Evolutionary conservation across 441 rosid genomes (phyloP).

Genomic region (Cnidoscolus chayamansa): DNA sequence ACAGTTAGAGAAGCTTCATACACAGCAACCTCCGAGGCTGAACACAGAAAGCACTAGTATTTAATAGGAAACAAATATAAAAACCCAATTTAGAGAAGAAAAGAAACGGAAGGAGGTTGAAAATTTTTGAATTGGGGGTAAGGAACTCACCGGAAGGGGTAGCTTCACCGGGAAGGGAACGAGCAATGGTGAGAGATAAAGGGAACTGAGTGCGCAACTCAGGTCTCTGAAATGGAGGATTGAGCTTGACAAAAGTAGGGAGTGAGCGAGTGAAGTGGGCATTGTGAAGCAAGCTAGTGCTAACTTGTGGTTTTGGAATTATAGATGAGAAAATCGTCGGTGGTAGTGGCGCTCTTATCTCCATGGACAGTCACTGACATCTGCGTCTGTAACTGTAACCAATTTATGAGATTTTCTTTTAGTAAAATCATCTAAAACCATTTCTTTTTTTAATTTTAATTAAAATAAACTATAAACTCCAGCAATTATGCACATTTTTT

Average conservation of each 20-base stretch:
- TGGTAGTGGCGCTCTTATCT: not conserved
- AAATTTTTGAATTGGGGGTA: not conserved
- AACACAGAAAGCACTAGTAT: not conserved
- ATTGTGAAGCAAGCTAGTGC: conserved; percentile 19
- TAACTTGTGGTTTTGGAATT: not conserved
- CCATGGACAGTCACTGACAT: not conserved
- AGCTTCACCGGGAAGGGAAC: conserved; percentile 42
- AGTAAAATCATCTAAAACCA: no score
- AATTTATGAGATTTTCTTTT: no score
- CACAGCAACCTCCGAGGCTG: conserved; percentile 18
- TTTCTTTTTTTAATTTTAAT: no score
- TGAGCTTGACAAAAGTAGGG: not conserved
- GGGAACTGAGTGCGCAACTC: conserved; percentile 18
- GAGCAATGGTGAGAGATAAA: conserved; percentile 29
- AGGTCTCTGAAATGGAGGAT: conserved; percentile 7
- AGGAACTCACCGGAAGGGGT: conserved; percentile 37
- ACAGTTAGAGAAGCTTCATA: conserved; percentile 23
- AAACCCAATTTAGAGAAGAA: not conserved
- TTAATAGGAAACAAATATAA: not conserved
- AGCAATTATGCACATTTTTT: no score
- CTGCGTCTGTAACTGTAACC: no score
- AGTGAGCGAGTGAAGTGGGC: conserved; percentile 8
- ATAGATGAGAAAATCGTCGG: not conserved
- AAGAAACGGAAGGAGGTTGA: not conserved
- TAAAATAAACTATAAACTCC: no score